Conservation (phyloP, 1,284 basidiomycete species). For the Irpex rosettiformis region DNA sequence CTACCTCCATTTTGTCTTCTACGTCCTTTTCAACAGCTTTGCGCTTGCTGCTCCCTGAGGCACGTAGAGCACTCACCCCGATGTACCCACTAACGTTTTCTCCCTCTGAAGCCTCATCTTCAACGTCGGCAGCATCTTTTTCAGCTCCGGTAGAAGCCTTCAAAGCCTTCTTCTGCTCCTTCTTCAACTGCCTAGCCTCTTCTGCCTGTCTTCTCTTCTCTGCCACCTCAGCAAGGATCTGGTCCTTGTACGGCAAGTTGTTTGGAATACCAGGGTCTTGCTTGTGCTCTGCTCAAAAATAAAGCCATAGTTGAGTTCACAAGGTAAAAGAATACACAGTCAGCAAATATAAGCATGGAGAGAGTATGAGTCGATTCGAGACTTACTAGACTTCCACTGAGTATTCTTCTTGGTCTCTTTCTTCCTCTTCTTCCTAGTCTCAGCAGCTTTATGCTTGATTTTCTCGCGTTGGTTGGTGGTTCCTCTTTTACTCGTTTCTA, state of each 20-base stretch:
- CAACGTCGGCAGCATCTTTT: constrained; percentile 28
- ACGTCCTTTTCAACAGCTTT: constrained; percentile 30
- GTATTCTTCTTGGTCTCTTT: constrained; percentile 82
- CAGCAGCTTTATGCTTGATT: constrained; percentile 77
- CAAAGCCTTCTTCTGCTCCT: constrained; percentile 55
- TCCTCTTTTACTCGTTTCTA: constrained; percentile 84
- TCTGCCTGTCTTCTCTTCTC: constrained; percentile 73
- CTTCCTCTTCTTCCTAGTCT: constrained; percentile 75
- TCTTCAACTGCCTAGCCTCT: constrained; percentile 67
- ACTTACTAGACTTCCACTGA: constrained; percentile 91
- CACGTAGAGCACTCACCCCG: constrained; percentile 15
- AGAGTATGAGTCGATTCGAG: background rate
- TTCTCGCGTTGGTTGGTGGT: constrained; percentile 74
- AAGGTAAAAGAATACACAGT: constrained; percentile 8
- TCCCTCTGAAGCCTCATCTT: constrained; percentile 21
- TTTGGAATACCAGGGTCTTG: constrained; percentile 98
- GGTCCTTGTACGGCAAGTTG: constrained; percentile 95
- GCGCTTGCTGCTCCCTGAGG: constrained; percentile 26
- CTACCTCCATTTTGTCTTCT: constrained; percentile 32
- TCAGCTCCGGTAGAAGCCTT: constrained; percentile 29
- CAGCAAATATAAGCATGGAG: too few species aligned
- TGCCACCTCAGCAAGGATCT: constrained; percentile 89
- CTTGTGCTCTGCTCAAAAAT: constrained; percentile 48
- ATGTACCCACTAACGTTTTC: background rate
- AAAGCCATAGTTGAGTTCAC: background rate